Evolutionary conservation across 129 eudicot genomes (phyloP).

Genomic region (Pittosporum tobira): DNA sequence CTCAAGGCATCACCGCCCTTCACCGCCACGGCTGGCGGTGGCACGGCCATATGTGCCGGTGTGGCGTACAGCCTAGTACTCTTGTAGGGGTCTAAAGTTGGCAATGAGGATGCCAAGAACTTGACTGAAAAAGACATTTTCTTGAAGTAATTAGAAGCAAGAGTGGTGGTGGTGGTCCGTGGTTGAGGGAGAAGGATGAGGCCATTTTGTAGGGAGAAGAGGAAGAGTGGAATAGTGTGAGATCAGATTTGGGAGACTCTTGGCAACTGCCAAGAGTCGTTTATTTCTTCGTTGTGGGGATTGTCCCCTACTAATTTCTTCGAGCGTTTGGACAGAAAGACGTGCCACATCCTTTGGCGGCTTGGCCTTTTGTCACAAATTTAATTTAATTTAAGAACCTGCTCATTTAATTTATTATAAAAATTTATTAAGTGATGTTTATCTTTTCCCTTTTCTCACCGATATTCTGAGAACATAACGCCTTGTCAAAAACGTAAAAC

Average conservation of each 20-base stretch:
- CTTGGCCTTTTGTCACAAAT: too few relatives aligned
- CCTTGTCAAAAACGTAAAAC: too few relatives aligned
- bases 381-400: too few relatives aligned
- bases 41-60: slow-evolving; percentile 42
- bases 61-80: slow-evolving; percentile 31
- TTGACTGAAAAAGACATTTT: slow-evolving; percentile 65
- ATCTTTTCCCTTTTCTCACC: too few relatives aligned
- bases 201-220: slow-evolving; percentile 35
- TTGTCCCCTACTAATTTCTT: too few relatives aligned
- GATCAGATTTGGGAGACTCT: slow-evolving; percentile 27
- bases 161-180: slow-evolving; percentile 20
- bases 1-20: slow-evolving; percentile 30
- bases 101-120: slow-evolving; percentile 34
- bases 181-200: slow-evolving; percentile 19
- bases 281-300: too few relatives aligned
- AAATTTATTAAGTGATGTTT: too few relatives aligned
- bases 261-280: slow-evolving; percentile 47
- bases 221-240: slow-evolving; percentile 1
- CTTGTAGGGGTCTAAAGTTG: slow-evolving; percentile 21
- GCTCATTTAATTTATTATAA: too few relatives aligned
- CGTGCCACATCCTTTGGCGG: too few relatives aligned
- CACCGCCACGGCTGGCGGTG: slow-evolving; percentile 23
- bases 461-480: too few relatives aligned
- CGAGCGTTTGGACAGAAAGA: too few relatives aligned
- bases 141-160: slow-evolving; percentile 4